These are phyloP conservation scores for Ulota crispa DNA, from an alignment of 225 moss, liverwort and hornwort species.

Conservation along the genomic window DNA sequence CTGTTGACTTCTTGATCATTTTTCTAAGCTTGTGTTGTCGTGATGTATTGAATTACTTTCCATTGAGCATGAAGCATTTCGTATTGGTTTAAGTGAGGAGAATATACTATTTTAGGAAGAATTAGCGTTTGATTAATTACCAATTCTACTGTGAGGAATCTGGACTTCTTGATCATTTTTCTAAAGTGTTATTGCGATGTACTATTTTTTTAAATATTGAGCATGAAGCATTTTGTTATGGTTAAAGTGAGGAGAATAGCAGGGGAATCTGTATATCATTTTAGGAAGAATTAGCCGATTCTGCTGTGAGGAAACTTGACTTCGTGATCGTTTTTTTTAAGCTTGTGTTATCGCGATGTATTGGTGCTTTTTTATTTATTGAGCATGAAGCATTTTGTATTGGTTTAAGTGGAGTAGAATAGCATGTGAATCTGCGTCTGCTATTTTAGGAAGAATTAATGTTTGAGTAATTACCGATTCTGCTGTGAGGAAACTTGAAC, in stretches of 20 bases:
- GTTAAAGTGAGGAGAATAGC: not conserved
- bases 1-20: not conserved
- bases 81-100: not conserved
- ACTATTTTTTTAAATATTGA: not conserved
- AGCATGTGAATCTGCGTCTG: too few relatives aligned
- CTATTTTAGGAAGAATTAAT: not conserved
- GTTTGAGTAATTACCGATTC: not conserved
- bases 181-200: not conserved
- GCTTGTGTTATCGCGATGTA: too few relatives aligned
- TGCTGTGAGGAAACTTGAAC: too few relatives aligned
- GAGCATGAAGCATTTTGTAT: not conserved
- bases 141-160: too few relatives aligned
- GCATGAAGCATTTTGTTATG: not conserved
- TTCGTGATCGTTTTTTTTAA: too few relatives aligned
- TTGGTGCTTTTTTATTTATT: too few relatives aligned
- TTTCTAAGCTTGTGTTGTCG: not conserved
- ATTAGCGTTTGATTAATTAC: not conserved
- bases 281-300: too few relatives aligned
- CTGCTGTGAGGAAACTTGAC: too few relatives aligned
- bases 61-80: not conserved
- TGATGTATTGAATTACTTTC: not conserved
- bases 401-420: not conserved
- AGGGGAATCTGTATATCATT: too few relatives aligned
- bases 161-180: not conserved
- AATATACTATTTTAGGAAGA: not conserved